Percentiles rank a stretch among this genome's conserved stretches.
Evolutionary conservation across 371 early-diverging fungal genomes (phyloP).

Genomic region (Syncephalastrum sp.): DNA sequence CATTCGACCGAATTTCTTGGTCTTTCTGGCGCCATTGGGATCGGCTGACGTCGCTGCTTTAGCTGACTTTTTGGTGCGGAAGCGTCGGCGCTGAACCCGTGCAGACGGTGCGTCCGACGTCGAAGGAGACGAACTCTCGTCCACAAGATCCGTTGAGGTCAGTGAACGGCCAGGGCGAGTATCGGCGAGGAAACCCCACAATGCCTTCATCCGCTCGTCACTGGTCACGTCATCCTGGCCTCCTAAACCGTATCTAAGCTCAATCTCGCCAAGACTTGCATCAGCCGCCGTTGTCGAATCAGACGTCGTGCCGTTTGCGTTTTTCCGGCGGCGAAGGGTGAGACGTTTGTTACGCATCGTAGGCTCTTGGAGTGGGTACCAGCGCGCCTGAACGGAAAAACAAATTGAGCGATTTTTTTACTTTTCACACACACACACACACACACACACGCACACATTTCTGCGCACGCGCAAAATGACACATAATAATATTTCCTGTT

Average conservation of each 20-base stretch:
- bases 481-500: too few species aligned
- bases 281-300: not conserved
- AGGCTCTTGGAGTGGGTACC: constrained; percentile 17
- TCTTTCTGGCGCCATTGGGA: too few species aligned
- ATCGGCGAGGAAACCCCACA: constrained; percentile 8
- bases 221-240: constrained; percentile 1
- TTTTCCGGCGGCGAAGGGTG: not conserved
- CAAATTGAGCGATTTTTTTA: too few species aligned
- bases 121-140: too few species aligned
- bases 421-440: too few species aligned
- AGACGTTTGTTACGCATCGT: constrained; percentile 1
- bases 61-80: constrained; percentile 2
- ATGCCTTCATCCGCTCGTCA: constrained; percentile 9
- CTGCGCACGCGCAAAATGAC: too few species aligned
- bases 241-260: constrained; percentile 8
- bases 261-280: constrained; percentile 5
- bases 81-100: constrained; percentile 8
- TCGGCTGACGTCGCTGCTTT: constrained; percentile 3
- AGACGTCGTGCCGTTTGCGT: not conserved
- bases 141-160: too few species aligned
- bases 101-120: too few species aligned
- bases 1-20: constrained; percentile 6
- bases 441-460: too few species aligned
- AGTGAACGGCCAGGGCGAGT: too few species aligned
- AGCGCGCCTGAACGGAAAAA: constrained; percentile 1